phyloP scores from a whole-genome alignment of 164 flowering plant genomes.

The Aristolochia californica region DNA sequence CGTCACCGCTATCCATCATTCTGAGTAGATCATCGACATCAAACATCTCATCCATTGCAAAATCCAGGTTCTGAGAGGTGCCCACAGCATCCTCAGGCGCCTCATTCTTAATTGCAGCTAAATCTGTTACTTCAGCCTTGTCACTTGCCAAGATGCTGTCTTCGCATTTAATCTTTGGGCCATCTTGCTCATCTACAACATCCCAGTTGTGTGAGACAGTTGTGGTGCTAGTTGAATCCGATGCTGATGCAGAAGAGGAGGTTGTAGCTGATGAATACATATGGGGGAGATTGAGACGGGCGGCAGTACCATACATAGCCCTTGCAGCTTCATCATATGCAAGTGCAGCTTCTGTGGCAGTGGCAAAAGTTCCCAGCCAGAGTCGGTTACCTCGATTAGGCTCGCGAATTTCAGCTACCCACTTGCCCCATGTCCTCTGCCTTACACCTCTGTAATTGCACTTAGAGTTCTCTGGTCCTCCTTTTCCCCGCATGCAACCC shows the following conservation, averaged over 20 bases:
- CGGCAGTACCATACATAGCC: conserved; percentile 47
- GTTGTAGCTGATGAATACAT: not conserved
- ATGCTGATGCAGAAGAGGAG: not conserved
- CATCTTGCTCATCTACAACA: not conserved
- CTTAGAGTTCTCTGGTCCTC: conserved; percentile 56
- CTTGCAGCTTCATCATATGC: no score
- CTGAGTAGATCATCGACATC: no score
- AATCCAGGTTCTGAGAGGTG: no score
- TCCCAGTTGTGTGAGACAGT: not conserved
- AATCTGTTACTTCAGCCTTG: not conserved
- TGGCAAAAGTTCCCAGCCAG: conserved; percentile 53
- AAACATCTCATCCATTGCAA: no score
- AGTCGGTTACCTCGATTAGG: conserved; percentile 50
- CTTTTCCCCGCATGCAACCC: no score
- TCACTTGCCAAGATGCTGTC: not conserved
- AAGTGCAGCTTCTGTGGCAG: conserved; percentile 59
- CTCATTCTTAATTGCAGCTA: not conserved
- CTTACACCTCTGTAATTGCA: conserved; percentile 73
- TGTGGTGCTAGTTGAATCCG: not conserved
- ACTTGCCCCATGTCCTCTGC: conserved; percentile 87
- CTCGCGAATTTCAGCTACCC: conserved; percentile 77
- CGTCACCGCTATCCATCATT: no score
- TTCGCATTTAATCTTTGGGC: not conserved
- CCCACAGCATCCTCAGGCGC: conserved; percentile 11
- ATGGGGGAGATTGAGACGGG: conserved; percentile 41